Conservation (phyloP, 2,329 filamentous ascomycete genomes). For the Zymoseptoria crescenta region DNA sequence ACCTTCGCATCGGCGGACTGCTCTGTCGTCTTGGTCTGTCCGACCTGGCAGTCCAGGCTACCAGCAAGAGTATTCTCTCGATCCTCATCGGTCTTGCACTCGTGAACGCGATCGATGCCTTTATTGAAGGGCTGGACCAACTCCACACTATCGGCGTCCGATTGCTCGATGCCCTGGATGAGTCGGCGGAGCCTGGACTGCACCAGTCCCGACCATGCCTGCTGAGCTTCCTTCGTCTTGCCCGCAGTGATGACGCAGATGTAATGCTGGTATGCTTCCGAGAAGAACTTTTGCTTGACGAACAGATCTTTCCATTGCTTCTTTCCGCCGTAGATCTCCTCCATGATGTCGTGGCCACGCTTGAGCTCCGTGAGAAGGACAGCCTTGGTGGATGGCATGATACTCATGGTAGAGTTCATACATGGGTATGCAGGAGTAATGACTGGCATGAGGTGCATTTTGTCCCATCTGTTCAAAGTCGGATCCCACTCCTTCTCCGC, state of each 20-base stretch:
- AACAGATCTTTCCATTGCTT: slow-evolving; percentile 83
- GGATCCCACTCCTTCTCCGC: slow-evolving; percentile 92
- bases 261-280: slow-evolving; percentile 88
- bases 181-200: slow-evolving; percentile 88
- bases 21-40: slow-evolving; percentile 48
- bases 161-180: slow-evolving; percentile 73
- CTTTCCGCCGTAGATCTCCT: slow-evolving; percentile 70
- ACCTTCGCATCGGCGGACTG: slow-evolving; percentile 44
- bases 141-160: slow-evolving; percentile 59
- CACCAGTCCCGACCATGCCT: slow-evolving; percentile 82
- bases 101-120: slow-evolving; percentile 76
- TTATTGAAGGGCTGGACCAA: slow-evolving; percentile 90
- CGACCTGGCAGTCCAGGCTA: slow-evolving; percentile 53
- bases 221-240: slow-evolving; percentile 73
- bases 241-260: slow-evolving; percentile 79
- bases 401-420: slow-evolving; percentile 96
- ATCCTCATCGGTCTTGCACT: slow-evolving; percentile 55
- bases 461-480: slow-evolving; percentile 72
- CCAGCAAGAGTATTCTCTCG: slow-evolving; percentile 56
- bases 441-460: slow-evolving; percentile 89
- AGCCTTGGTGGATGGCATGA: slow-evolving; percentile 75
- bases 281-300: slow-evolving; percentile 86
- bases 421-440: slow-evolving; percentile 96
- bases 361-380: slow-evolving; percentile 78
- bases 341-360: slow-evolving; percentile 67